Percentiles rank a stretch among this genome's conserved stretches.
Conservation (phyloP, 73 alveolate species). For the Paramecium primaurelia region DNA sequence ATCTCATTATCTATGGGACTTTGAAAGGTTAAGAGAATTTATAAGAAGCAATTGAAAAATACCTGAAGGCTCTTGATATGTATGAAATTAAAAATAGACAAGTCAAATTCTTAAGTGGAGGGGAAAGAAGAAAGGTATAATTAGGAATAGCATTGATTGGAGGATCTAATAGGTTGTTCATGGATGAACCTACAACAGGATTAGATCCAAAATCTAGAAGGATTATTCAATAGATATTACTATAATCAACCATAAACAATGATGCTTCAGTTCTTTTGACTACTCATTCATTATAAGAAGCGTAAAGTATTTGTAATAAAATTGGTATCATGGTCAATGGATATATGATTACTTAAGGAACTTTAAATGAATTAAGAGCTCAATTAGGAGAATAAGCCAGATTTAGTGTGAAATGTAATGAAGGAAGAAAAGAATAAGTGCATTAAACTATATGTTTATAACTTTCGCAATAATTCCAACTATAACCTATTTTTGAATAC, state of each 20-base stretch:
- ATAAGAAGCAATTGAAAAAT: not conserved
- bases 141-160: slow-evolving; percentile 93
- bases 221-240: slow-evolving; percentile 77
- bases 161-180: slow-evolving; percentile 81
- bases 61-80: slow-evolving; percentile 71
- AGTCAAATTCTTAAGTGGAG: slow-evolving; percentile 88
- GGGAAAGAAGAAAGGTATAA: slow-evolving; percentile 96
- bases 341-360: not conserved
- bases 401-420: not conserved
- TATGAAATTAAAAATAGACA: slow-evolving; percentile 82
- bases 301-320: slow-evolving; percentile 84
- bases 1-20: slow-evolving; percentile 47
- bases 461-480: not conserved
- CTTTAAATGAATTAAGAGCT: not conserved
- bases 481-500: not conserved
- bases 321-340: slow-evolving; percentile 87
- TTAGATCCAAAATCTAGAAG: slow-evolving; percentile 91
- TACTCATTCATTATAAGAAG: slow-evolving; percentile 94
- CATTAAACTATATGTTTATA: not conserved
- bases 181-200: slow-evolving; percentile 98
- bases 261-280: slow-evolving; percentile 76
- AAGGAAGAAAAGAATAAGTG: not conserved
- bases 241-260: slow-evolving; percentile 59
- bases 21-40: slow-evolving; percentile 53
- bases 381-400: not conserved